Percentiles rank a stretch among this genome's conserved stretches.
phyloP scores from a whole-genome alignment of 371 early-diverging fungal species.

The Choanephora cucurbitarum region DNA sequence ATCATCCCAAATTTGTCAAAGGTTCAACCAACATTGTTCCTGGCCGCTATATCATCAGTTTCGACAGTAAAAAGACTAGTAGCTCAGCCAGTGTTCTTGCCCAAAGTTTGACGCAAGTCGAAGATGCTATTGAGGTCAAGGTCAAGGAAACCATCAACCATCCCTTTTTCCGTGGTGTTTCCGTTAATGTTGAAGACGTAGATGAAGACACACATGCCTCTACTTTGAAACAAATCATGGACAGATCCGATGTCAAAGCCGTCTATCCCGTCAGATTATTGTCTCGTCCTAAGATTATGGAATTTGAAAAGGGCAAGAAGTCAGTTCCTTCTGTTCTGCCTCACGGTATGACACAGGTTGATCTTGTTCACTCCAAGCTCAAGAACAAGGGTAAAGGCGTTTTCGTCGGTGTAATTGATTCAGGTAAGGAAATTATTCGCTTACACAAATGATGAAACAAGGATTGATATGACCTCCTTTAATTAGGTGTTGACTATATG shows the following conservation, averaged over 20 bases:
- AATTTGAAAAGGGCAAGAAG: neutral
- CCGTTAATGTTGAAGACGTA: slow-evolving; percentile 21
- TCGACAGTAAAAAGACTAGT: slow-evolving; percentile 15
- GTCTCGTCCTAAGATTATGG: slow-evolving; percentile 22
- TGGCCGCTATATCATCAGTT: slow-evolving; percentile 33
- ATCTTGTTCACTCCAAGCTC: slow-evolving; percentile 32
- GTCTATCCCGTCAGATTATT: slow-evolving; percentile 28
- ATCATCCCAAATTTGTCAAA: slow-evolving; percentile 23
- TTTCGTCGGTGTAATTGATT: slow-evolving; percentile 69
- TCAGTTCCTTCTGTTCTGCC: slow-evolving; percentile 8
- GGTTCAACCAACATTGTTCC: slow-evolving; percentile 15
- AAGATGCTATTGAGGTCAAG: slow-evolving; percentile 5
- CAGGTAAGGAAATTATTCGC: slow-evolving; percentile 52
- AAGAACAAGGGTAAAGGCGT: slow-evolving; percentile 57
- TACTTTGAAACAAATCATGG: slow-evolving; percentile 9
- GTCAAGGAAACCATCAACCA: slow-evolving; percentile 26
- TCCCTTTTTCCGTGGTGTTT: slow-evolving; percentile 28
- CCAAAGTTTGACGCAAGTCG: slow-evolving; percentile 16
- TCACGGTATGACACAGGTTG: slow-evolving; percentile 32
- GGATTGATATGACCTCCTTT: neutral
- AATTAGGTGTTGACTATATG: slow-evolving; percentile 50
- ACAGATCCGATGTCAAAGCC: slow-evolving; percentile 13
- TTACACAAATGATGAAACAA: too few relatives aligned
- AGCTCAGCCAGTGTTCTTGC: slow-evolving; percentile 16
- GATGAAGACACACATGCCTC: slow-evolving; percentile 11